Conservation (phyloP, 495 filamentous ascomycete genomes). For the Daldinia childiae region DNA sequence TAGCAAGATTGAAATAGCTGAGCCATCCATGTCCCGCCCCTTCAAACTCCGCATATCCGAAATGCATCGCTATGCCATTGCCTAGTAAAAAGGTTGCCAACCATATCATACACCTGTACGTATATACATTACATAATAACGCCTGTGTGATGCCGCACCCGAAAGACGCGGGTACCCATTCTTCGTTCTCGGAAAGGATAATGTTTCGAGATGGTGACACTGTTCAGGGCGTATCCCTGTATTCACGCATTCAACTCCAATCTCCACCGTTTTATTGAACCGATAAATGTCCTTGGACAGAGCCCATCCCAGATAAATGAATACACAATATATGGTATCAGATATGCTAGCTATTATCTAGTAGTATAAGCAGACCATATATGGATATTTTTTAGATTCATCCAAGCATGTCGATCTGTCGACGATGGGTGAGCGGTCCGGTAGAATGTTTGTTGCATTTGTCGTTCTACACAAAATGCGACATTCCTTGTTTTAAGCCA, state of each 20-base stretch:
- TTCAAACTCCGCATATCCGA: slow-evolving; percentile 15
- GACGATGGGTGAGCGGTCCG: background rate
- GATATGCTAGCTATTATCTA: background rate
- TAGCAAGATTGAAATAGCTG: slow-evolving; percentile 15
- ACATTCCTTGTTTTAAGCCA: slow-evolving; percentile 16
- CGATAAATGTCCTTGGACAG: background rate
- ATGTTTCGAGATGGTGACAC: background rate
- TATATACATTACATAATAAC: slow-evolving; percentile 34
- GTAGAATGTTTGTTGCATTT: slow-evolving; percentile 10
- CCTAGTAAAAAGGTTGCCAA: background rate
- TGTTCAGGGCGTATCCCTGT: background rate
- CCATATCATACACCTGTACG: slow-evolving; percentile 36
- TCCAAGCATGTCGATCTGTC: background rate
- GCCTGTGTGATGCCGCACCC: background rate
- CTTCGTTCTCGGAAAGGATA: background rate
- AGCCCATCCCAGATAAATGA: background rate
- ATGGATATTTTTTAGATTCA: background rate
- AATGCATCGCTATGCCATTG: slow-evolving; percentile 41
- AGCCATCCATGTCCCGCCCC: slow-evolving; percentile 7
- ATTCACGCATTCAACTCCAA: background rate
- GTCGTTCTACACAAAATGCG: slow-evolving; percentile 9
- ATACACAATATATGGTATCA: background rate
- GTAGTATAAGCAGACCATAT: slow-evolving; percentile 2
- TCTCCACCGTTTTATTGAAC: slow-evolving; percentile 7
- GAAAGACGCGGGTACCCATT: background rate